These are phyloP conservation scores for Danielozyma ontarioensis DNA, from an alignment of 805 yeast genomes.

Conservation along the genomic window DNA sequence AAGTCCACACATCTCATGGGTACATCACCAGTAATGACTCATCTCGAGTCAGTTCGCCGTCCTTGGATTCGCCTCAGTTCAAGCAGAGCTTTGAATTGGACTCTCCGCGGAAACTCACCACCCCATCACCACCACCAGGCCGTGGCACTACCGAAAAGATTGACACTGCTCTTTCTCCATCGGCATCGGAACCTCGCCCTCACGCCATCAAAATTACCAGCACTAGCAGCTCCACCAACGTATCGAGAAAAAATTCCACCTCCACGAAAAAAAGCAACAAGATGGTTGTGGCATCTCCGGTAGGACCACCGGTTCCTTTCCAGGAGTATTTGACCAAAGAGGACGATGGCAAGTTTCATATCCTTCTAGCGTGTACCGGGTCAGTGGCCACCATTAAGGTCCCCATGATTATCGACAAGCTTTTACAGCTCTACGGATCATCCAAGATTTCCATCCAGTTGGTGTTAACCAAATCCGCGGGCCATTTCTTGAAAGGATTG, in stretches of 20 bases:
- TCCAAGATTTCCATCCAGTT: constrained; percentile 72
- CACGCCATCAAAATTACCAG: constrained; percentile 17
- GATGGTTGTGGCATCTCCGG: constrained; percentile 51
- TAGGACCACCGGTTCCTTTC: constrained; percentile 68
- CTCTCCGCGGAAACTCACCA: constrained; percentile 1
- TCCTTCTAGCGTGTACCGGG: constrained; percentile 89
- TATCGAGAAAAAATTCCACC: constrained; percentile 14
- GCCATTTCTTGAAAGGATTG: constrained; percentile 58
- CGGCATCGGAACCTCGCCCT: constrained; percentile 10
- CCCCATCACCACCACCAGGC: constrained; percentile 4
- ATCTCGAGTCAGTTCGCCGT: constrained; percentile 16
- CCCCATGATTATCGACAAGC: constrained; percentile 81
- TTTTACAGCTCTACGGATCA: constrained; percentile 73
- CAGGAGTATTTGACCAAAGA: constrained; percentile 64
- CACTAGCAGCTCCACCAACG: constrained; percentile 4
- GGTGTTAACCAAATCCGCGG: constrained; percentile 81
- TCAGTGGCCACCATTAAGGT: constrained; percentile 95
- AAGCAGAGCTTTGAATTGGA: constrained; percentile 4
- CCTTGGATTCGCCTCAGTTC: constrained; percentile 7
- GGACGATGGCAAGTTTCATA: constrained; percentile 84
- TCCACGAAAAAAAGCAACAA: constrained; percentile 38
- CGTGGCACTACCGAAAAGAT: constrained; percentile 2
- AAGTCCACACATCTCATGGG: background rate
- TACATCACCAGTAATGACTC: constrained; percentile 6
- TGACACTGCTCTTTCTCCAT: constrained; percentile 1